These are phyloP conservation scores for Darksidea phi DNA, from an alignment of 495 filamentous ascomycete genomes.

Conservation along the genomic window DNA sequence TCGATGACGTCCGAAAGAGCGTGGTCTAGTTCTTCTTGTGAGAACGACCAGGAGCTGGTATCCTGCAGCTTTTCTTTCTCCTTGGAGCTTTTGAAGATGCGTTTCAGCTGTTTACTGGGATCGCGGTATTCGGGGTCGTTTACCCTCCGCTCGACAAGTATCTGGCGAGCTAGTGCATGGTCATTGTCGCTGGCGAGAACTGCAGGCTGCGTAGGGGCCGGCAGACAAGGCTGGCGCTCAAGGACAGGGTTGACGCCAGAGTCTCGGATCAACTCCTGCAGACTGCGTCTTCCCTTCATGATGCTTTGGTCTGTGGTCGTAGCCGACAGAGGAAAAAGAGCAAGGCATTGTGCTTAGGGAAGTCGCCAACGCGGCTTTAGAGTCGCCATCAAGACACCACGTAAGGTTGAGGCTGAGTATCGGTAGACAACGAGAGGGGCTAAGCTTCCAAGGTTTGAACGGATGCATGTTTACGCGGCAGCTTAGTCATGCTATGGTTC, in stretches of 20 bases:
- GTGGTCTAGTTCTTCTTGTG: conserved; percentile 29
- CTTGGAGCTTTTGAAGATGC: conserved; percentile 27
- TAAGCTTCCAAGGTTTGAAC: too few species aligned
- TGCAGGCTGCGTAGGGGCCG: conserved; percentile 22
- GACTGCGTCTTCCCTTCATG: conserved; percentile 21
- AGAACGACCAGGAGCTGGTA: conserved; percentile 21
- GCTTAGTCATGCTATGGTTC: too few species aligned
- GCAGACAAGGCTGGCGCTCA: conserved; percentile 27
- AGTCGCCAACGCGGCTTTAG: not conserved
- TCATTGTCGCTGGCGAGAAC: conserved; percentile 22
- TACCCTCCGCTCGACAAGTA: conserved; percentile 23
- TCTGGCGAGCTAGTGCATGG: conserved; percentile 8
- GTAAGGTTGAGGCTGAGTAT: conserved; percentile 21
- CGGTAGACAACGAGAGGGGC: too few species aligned
- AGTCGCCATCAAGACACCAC: not conserved
- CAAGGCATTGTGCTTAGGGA: not conserved
- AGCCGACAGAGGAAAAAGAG: not conserved
- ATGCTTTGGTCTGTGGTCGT: not conserved
- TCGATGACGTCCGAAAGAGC: conserved; percentile 24
- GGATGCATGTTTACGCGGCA: too few species aligned
- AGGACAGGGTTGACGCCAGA: conserved; percentile 23
- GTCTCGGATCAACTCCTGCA: conserved; percentile 21
- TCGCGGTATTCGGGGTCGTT: conserved; percentile 22
- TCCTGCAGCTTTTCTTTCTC: conserved; percentile 32
- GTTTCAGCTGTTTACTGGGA: conserved; percentile 28